Evolutionary conservation across 768 basidiomycete species (phyloP), one percentile per base, ranked within the genome.

Genomic region (Mycena rebaudengoi): DNA sequence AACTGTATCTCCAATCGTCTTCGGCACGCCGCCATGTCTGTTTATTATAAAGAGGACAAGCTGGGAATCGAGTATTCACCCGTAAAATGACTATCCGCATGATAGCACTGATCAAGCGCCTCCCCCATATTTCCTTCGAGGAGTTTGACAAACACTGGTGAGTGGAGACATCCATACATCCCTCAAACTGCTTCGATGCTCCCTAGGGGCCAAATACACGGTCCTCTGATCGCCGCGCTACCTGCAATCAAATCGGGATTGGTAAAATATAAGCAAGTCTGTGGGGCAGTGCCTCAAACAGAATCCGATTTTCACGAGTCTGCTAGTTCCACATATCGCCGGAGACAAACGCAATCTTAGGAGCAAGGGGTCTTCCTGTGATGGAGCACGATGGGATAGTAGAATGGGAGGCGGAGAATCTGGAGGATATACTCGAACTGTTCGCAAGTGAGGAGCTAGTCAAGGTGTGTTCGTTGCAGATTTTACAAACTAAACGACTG

Each of bases 121-220:
- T 65, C 30, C 63, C 63, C 5, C 63, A 65, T 39, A 16, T 65
- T 3, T 54, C 63, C 2, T 65, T 65, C 39, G 63, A 64, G 45
- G 33, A 64, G 41, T 64, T 64, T 51, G 63, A 64, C 25, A 26
- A n/a, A 13, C 63, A 65, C 40, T 65, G 63, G 63, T 65, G 29
- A 3, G 32, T n/a, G n/a, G n/a, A n/a, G n/a, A n/a, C n/a, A n/a
- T n/a, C n/a, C n/a, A n/a, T n/a, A n/a, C n/a, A n/a, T n/a, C n/a
- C 40, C 12, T 25, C 16, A 11, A 10, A 16, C 13, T 16, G 11
- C 4, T 2, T 32, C 23, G 21, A 30, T 14, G 14, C 41, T n/a
- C 8, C 7, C 10, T 32, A 65, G 63, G 63, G 29, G 37, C 18
- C 18, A 64, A n/a, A 26, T 64, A 0, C 63, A 64, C 50, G 11